Evolutionary conservation across 352 stramenopile genomes (phyloP).

Genomic region (Blastocystis sp.): DNA sequence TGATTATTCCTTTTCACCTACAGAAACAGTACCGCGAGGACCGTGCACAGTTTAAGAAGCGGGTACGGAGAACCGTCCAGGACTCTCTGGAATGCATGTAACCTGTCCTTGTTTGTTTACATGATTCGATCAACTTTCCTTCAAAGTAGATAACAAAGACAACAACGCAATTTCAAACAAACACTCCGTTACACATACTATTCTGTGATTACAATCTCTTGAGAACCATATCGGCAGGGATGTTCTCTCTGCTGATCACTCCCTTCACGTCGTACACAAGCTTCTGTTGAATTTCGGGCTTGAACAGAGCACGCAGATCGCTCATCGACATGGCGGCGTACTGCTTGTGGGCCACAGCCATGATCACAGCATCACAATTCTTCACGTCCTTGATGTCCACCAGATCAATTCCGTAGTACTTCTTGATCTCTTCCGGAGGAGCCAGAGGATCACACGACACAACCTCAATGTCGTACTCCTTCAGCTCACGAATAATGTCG

Average conservation of each 20-base stretch:
- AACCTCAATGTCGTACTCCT: slow-evolving; percentile 33
- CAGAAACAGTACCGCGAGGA: slow-evolving; percentile 79
- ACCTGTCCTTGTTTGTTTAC: slow-evolving; percentile 50
- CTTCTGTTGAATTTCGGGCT: not conserved
- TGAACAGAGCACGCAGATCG: slow-evolving; percentile 5
- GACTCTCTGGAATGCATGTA: slow-evolving; percentile 83
- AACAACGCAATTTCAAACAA: no score
- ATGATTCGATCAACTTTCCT: no score
- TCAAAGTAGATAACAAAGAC: no score
- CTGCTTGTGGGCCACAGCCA: not conserved
- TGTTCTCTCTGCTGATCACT: not conserved
- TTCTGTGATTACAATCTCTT: not conserved
- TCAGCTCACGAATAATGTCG: slow-evolving; percentile 43
- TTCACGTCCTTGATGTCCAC: not conserved
- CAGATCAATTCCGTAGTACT: slow-evolving; percentile 29
- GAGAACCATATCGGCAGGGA: not conserved
- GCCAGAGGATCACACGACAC: slow-evolving; percentile 25
- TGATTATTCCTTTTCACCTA: no score
- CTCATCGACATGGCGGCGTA: not conserved
- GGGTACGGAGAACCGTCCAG: slow-evolving; percentile 75
- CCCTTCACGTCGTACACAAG: slow-evolving; percentile 3
- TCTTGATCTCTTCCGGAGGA: not conserved
- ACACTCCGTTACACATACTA: not conserved
- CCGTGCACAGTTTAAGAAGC: slow-evolving; percentile 81
- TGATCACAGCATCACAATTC: not conserved